These are phyloP conservation scores for Rhizophagus sp. DNA, from an alignment of 192 early-diverging fungal species.

Conservation along the genomic window DNA sequence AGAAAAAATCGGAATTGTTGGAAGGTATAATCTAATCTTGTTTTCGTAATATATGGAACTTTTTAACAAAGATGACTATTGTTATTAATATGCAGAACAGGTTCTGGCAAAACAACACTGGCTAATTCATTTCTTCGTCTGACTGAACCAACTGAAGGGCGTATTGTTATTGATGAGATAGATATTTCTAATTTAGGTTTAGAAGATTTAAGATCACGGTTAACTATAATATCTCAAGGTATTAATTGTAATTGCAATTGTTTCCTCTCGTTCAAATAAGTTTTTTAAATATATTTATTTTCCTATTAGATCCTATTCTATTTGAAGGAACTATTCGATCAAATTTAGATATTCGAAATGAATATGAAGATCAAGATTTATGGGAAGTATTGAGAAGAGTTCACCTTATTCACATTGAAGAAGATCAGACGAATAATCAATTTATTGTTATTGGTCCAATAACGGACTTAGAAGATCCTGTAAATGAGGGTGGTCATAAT, in stretches of 20 bases:
- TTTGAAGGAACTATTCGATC: conserved; percentile 65
- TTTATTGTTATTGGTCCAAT: conserved; percentile 40
- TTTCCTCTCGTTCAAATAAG: background rate
- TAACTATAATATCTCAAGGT: conserved; percentile 92
- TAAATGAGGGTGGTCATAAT: conserved; percentile 83
- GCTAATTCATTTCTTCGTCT: conserved; percentile 80
- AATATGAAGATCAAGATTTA: conserved; percentile 75
- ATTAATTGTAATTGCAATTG: background rate
- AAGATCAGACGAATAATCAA: conserved; percentile 25
- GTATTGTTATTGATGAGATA: conserved; percentile 77
- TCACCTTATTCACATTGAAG: conserved; percentile 54
- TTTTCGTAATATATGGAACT: background rate
- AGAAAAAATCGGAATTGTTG: conserved; percentile 93
- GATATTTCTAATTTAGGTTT: conserved; percentile 76
- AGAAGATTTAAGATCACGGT: conserved; percentile 71
- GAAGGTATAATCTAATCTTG: conserved; percentile 35
- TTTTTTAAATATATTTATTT: background rate
- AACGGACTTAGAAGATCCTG: conserved; percentile 65
- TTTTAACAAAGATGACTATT: background rate
- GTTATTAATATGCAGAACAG: conserved; percentile 55
- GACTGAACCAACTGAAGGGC: conserved; percentile 66
- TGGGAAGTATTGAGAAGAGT: conserved; percentile 79
- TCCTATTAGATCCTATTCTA: conserved; percentile 46
- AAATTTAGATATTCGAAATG: conserved; percentile 88
- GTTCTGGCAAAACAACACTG: conserved; percentile 85